Base-by-base conservation (phyloP, 2,329 filamentous ascomycete species). In the Phyllosticta paracitricarpa region DNA sequence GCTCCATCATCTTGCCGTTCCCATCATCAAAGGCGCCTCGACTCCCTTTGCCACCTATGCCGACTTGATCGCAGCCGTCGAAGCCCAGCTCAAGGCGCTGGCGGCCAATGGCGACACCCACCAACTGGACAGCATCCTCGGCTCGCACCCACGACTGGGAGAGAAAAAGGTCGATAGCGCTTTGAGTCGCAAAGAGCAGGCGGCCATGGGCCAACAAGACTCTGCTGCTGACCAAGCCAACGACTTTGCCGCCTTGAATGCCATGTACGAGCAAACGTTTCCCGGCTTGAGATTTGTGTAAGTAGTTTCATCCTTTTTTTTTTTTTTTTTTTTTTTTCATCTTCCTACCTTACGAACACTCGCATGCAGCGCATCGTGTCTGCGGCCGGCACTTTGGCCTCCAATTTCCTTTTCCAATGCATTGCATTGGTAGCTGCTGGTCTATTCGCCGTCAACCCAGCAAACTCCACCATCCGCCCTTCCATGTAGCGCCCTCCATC, bases 271-370 rank as follows among this genome's bases (percentile, higher is more conserved):
- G 73, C 77, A 77, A n/a, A 80, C 68, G 61, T 96, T 93, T 72
- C 90, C 91, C 0, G 90, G 92, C 0, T 72, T 97, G 70, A 81
- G 88, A 74, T 97, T 95, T 78, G 90, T 96, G 70, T 83, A 76
- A 58, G 76, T 70, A 24, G 33, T 40, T 40, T 40, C 33, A 14
- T 40, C 33, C 14, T 40, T 30, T 7, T 40, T 40, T 40, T 2
- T 14, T 40, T 30, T 40, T 12, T 40, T 10, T 14, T 40, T 9
- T 5, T 40, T 5, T 40, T 40, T 10, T 40, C 9, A 2, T 30
- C 28, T 30, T 7, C 9, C 9, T 4, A 6, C 28, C 28, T 30
- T 30, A 30, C 28, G 9, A 30, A 30, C 7, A 30, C 28, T 30
- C 28, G 28, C 28, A 30, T 30, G 28, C 28, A 7, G 28, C 28